Percentiles rank a stretch among this genome's conserved stretches.
phyloP scores from a whole-genome alignment of 305 asterid species.

The Solanum hybrid region DNA sequence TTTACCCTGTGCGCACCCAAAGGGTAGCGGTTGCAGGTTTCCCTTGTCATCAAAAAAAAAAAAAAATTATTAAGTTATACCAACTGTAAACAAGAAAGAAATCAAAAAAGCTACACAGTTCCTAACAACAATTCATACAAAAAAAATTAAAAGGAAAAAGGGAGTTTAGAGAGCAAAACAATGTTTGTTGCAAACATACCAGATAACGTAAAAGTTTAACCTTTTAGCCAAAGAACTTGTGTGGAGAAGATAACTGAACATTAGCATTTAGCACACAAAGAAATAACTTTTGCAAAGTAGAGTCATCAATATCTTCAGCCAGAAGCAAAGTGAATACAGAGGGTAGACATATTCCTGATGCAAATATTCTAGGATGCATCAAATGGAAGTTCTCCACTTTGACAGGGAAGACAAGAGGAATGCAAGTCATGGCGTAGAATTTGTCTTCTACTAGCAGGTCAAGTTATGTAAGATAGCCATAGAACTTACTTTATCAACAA shows the following conservation, averaged over 20 bases:
- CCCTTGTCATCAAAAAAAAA: no score
- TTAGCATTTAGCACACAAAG: not conserved
- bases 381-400: not conserved
- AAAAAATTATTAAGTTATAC: not conserved
- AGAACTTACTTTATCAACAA: slow-evolving; percentile 37
- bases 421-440: not conserved
- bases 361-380: slow-evolving; percentile 1
- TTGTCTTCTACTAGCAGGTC: not conserved
- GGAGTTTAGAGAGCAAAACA: not conserved
- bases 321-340: not conserved
- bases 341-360: not conserved
- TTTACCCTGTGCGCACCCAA: no score
- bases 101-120: not conserved
- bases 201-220: not conserved
- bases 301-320: slow-evolving; percentile 3
- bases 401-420: not conserved
- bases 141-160: not conserved
- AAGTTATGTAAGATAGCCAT: not conserved
- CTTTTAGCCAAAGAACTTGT: not conserved
- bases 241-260: not conserved
- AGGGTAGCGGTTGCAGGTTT: no score
- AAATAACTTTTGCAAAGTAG: slow-evolving; percentile 1
- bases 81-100: not conserved
- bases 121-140: not conserved
- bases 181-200: not conserved